Evolutionary conservation across 495 filamentous ascomycete species (phyloP), one percentile per base, ranked within the genome.

Genomic region (Pseudoneurospora amorphoporcata): DNA sequence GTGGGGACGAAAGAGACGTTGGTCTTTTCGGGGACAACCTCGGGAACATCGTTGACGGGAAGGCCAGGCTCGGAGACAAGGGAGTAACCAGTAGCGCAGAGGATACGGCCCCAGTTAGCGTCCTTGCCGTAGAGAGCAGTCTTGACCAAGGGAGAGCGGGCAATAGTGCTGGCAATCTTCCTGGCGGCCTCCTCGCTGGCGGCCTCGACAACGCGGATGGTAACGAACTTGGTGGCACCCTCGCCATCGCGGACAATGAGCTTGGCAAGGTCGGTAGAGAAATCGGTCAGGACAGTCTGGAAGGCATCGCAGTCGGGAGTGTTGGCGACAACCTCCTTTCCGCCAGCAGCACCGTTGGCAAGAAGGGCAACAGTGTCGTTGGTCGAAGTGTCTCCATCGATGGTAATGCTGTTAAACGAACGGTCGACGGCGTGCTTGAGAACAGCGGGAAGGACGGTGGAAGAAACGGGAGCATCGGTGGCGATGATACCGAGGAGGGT

Each of bases 191-290:
- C 82, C 74, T 91, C 89, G 74, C 88, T 89, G 3, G 90, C 83
- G 9, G 90, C 89, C 79, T 93, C 90, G 39, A 85, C 87, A 41
- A 99, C 91, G n/a, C 89, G 89, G 73, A 99, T 91, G 10, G 92
- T 97, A 68, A 99, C 93, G 80, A 98, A 98, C 83, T 99, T 99
- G 17, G 95, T 98, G 4, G 96, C 96, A 70, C 95, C 95, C 82
- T 99, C 95, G 76, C 96, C 95, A 79, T 99, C 96, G 41, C 94
- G 91, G 32, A 99, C 93, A 39, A 99, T 91, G 29, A 98, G 90
- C 81, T 97, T 92, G 17, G 95, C 94, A 2, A 98, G 89, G 69
- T 94, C 89, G 70, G 90, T 89, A 1, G 94, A 86, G 82, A 98
- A 95, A 8, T 85, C 83, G 17, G 92, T 93, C 40, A 98, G 85